Evolutionary conservation across 2,329 filamentous ascomycete genomes (phyloP).

Genomic region (Aspergillus novofumigatus): DNA sequence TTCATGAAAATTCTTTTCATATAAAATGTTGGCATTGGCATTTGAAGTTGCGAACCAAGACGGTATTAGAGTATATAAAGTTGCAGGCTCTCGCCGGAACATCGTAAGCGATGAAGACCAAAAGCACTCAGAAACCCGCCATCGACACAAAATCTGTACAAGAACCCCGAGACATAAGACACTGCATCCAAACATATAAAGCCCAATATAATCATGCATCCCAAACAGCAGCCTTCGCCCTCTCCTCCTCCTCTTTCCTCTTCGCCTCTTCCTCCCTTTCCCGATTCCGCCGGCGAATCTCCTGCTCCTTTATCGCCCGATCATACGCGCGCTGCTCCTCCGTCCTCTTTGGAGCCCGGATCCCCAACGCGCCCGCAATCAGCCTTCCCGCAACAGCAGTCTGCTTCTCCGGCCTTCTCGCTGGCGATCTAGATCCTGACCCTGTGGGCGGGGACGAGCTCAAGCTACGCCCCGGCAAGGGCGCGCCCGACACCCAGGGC

Average conservation of each 20-base stretch:
- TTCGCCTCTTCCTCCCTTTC: constrained; percentile 64
- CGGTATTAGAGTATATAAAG: neutral
- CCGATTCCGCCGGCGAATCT: constrained; percentile 69
- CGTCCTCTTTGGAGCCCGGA: constrained; percentile 74
- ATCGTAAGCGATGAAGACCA: neutral
- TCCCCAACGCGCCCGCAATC: constrained; percentile 83
- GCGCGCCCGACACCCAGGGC: constrained; percentile 15
- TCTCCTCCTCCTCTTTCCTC: constrained; percentile 62
- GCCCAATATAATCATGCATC: constrained; percentile 50
- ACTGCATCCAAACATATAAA: neutral
- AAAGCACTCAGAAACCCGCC: neutral
- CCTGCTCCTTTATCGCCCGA: constrained; percentile 73
- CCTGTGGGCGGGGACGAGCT: constrained; percentile 15
- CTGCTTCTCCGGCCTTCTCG: constrained; percentile 75
- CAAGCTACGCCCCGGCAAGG: constrained; percentile 8
- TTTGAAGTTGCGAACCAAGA: neutral
- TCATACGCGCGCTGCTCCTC: constrained; percentile 90
- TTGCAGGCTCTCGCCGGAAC: neutral
- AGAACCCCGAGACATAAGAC: neutral
- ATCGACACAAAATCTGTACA: neutral
- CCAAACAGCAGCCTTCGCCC: constrained; percentile 83
- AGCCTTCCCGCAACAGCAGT: constrained; percentile 84
- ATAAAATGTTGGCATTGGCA: neutral
- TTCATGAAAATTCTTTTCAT: neutral
- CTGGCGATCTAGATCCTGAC: constrained; percentile 10